Evolutionary conservation across 176 grass and related monocot genomes (phyloP), one percentile per base, ranked within the genome.

Genomic region (Oryza meyeriana): DNA sequence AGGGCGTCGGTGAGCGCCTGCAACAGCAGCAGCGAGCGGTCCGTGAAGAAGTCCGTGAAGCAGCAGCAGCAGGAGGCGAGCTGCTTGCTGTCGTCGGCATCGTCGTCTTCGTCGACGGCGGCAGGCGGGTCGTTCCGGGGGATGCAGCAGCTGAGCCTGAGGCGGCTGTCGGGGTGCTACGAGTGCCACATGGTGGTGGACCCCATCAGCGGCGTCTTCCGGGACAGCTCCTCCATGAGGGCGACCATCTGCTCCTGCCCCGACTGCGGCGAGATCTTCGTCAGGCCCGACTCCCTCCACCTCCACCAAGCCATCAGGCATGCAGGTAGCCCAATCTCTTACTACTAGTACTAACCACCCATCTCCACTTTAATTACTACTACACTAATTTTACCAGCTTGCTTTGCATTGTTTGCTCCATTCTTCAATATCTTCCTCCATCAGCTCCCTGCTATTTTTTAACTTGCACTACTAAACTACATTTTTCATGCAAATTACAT

Each of bases 141-240:
- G 6, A 88, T 92, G 88, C 82, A 92, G 32, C 85, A 55, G 50
- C 7, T 55, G 50, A 55, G 50, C 50, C 55, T 97, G 55, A 62
- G 88, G 38, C 5, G 92, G 86, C 87, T 98, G 50, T 94, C 95
- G 10, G 93, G 91, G 42, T 98, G 96, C 85, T 95, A 98, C 77
- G 96, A 98, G 88, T 98, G 95, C 79, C 95, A 98, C 79, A 89
- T 83, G 76, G 93, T 91, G 61, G 92, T 94, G 31, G 92, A 98
- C 58, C 86, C 95, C 25, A 79, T 90, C 38, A 85, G 81, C 30
- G 91, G 94, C 25, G 80, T 81, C 33, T 76, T 83, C 20, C 68
- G 86, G 68, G 87, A 80, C 31, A 34, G 32, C 70, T n/a, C 78
- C 24, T 86, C 89, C 44, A 80, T 89, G 89, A 78, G 86, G 8